phyloP scores from a whole-genome alignment of 495 filamentous ascomycete genomes.

The Neurospora sp. region DNA sequence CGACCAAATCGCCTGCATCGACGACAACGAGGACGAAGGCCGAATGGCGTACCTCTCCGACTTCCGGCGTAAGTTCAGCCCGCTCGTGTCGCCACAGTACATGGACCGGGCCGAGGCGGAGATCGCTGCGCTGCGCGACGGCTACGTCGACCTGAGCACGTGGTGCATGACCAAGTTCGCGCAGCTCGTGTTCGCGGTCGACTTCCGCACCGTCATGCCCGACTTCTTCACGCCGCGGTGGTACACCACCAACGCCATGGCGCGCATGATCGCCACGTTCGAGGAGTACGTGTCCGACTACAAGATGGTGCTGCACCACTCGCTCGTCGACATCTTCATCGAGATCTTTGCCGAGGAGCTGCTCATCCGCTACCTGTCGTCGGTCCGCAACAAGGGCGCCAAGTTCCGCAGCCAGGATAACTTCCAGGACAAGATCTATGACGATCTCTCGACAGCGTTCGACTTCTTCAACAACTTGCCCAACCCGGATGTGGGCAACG shows the following conservation, averaged over 20 bases:
- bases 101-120: constrained; percentile 60
- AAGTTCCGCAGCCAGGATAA: constrained; percentile 79
- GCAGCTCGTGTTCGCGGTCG: constrained; percentile 70
- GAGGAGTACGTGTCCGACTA: constrained; percentile 91
- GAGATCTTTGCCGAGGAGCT: constrained; percentile 89
- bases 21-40: constrained; percentile 66
- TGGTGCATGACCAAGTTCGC: constrained; percentile 83
- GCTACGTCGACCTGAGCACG: constrained; percentile 87
- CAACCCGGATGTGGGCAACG: constrained; percentile 37
- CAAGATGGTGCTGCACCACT: constrained; percentile 65
- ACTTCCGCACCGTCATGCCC: constrained; percentile 69
- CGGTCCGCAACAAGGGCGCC: constrained; percentile 79
- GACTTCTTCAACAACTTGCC: constrained; percentile 54
- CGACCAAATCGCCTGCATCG: constrained; percentile 95
- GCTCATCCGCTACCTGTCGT: constrained; percentile 73
- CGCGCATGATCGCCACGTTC: constrained; percentile 82
- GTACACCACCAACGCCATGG: constrained; percentile 76
- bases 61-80: constrained; percentile 69
- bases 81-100: constrained; percentile 73
- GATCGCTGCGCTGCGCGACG: constrained; percentile 65
- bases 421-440: constrained; percentile 81
- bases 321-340: constrained; percentile 76
- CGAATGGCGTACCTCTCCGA: constrained; percentile 66
- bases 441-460: constrained; percentile 79
- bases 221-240: constrained; percentile 87